Percentiles rank a stretch among this genome's conserved stretches.
Conservation (phyloP, 1,284 basidiomycete genomes). For the Trametes sp. region DNA sequence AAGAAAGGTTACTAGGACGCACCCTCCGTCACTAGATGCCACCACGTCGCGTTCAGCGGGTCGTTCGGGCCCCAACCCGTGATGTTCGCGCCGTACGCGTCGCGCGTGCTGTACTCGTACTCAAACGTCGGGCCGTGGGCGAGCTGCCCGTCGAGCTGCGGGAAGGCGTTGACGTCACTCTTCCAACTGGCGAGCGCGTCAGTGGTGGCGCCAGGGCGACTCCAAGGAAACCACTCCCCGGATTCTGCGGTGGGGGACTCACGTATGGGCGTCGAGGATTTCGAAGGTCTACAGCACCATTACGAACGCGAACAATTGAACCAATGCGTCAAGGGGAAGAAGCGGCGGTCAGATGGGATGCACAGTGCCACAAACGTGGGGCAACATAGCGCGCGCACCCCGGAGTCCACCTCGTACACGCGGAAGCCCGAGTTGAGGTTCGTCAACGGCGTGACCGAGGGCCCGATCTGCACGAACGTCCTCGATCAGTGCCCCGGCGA, state of each 20-base stretch:
- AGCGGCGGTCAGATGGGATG: background rate
- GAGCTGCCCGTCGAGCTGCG: slow-evolving; percentile 60
- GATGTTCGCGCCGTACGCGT: slow-evolving; percentile 70
- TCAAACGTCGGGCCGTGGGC: slow-evolving; percentile 69
- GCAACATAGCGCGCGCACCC: slow-evolving; percentile 52
- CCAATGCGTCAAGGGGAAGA: background rate
- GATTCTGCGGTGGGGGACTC: slow-evolving; percentile 38
- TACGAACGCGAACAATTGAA: background rate
- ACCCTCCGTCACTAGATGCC: slow-evolving; percentile 84
- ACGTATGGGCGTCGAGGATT: slow-evolving; percentile 78
- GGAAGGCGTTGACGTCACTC: slow-evolving; percentile 65
- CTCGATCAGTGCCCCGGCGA: background rate
- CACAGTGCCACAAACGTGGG: too few relatives aligned
- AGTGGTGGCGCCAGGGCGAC: background rate
- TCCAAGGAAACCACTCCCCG: too few relatives aligned
- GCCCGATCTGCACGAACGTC: slow-evolving; percentile 55
- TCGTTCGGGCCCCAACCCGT: slow-evolving; percentile 68
- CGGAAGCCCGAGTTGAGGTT: slow-evolving; percentile 84
- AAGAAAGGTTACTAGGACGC: slow-evolving; percentile 29
- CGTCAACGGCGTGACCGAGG: slow-evolving; percentile 76
- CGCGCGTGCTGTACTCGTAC: slow-evolving; percentile 78
- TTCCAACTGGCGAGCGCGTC: slow-evolving; percentile 56
- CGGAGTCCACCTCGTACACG: slow-evolving; percentile 81
- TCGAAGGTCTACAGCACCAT: slow-evolving; percentile 65
- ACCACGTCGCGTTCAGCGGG: slow-evolving; percentile 86